Percentiles rank a stretch among this genome's conserved stretches.
phyloP scores from a whole-genome alignment of 306 rosid species.

The Hylodesmum podocarpum region DNA sequence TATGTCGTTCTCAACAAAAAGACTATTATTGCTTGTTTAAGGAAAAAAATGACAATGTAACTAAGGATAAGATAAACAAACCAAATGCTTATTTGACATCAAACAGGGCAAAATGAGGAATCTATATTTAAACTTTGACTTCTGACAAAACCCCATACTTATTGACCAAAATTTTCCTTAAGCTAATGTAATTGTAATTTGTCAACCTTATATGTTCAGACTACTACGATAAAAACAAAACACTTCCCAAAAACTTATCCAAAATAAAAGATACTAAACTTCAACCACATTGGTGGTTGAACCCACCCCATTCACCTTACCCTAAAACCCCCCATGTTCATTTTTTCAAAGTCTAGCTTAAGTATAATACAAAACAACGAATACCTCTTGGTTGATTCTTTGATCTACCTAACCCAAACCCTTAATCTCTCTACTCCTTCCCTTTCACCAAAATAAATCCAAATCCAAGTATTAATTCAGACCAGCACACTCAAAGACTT shows the following conservation, averaged over 20 bases:
- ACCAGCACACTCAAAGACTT: neutral
- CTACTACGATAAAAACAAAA: conserved; percentile 5
- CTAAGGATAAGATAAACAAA: neutral
- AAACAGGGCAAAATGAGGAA: neutral
- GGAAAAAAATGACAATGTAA: neutral
- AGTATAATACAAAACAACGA: conserved; percentile 46
- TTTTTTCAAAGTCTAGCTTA: conserved; percentile 22
- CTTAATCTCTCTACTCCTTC: conserved; percentile 17
- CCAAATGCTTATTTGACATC: neutral
- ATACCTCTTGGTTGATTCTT: conserved; percentile 37
- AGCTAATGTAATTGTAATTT: conserved; percentile 24
- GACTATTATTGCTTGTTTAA: neutral
- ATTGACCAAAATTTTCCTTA: conserved; percentile 15
- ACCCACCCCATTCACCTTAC: conserved; percentile 50
- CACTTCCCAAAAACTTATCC: neutral
- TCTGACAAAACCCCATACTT: conserved; percentile 3
- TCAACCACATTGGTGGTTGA: conserved; percentile 69
- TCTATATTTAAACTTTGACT: conserved; percentile 6
- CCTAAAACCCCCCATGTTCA: neutral
- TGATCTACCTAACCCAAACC: conserved; percentile 42
- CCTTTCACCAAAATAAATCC: conserved; percentile 27
- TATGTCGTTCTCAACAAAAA: neutral
- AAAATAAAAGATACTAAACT: conserved; percentile 34
- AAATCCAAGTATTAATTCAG: conserved; percentile 19
- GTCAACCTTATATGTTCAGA: neutral